phyloP scores from a whole-genome alignment of 2,329 filamentous ascomycete genomes.

The Ceratocystis eucalypticola region DNA sequence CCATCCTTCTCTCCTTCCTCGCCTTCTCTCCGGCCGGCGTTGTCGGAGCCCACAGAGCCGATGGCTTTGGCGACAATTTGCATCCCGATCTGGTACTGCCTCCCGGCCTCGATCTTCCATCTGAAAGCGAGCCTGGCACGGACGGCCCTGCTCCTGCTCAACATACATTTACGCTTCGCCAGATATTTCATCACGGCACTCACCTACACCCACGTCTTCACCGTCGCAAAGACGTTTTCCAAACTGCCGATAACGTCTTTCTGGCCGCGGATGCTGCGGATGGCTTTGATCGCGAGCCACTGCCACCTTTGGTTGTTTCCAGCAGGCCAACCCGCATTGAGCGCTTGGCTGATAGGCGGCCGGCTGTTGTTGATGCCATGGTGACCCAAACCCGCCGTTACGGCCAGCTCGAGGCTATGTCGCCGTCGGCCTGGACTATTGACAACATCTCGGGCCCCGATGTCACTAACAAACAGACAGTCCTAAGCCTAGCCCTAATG shows the following conservation, averaged over 20 bases:
- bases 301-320: constrained; percentile 44
- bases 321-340: constrained; percentile 60
- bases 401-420: constrained; percentile 54
- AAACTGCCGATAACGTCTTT: constrained; percentile 43
- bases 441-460: constrained; percentile 71
- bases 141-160: constrained; percentile 33
- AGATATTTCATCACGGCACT: constrained; percentile 86
- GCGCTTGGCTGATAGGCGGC: constrained; percentile 64
- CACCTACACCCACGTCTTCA: constrained; percentile 66
- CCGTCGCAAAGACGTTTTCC: constrained; percentile 55
- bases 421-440: constrained; percentile 65
- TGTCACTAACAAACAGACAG: constrained; percentile 69
- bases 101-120: constrained; percentile 29
- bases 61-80: constrained; percentile 25
- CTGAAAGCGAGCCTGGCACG: constrained; percentile 27
- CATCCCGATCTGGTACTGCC: constrained; percentile 34
- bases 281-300: constrained; percentile 36
- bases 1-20: constrained; percentile 53
- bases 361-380: constrained; percentile 63
- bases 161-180: constrained; percentile 58
- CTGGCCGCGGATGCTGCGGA: constrained; percentile 49
- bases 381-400: constrained; percentile 57
- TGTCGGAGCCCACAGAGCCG: constrained; percentile 22
- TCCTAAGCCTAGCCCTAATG: constrained; percentile 77
- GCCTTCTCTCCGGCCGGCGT: constrained; percentile 38